Conservation (phyloP, 139 green algal genomes). For the Spirogloea muscicola region DNA sequence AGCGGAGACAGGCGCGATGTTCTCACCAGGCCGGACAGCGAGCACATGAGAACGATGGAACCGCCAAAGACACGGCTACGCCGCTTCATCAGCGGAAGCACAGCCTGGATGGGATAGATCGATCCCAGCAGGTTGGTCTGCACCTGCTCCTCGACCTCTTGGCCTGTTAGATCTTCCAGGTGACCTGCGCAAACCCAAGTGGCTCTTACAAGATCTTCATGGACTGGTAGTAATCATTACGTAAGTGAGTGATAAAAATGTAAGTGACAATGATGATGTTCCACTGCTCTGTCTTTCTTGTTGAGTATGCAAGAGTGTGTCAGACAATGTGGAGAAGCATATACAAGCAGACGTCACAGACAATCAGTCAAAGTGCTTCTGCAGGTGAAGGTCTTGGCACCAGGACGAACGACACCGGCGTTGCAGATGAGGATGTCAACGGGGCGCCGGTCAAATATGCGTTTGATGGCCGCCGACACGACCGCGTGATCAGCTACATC, state of each 20-base stretch:
- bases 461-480: background rate
- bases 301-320: no score
- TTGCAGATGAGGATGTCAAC: slow-evolving; percentile 17
- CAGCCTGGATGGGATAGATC: slow-evolving; percentile 16
- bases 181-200: slow-evolving; percentile 9
- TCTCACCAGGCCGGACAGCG: slow-evolving; percentile 11
- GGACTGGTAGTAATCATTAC: no score
- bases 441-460: background rate
- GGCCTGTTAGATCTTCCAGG: background rate
- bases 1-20: background rate
- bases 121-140: slow-evolving; percentile 10
- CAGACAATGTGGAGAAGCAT: no score
- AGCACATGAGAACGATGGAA: slow-evolving; percentile 19
- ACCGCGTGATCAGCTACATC: background rate
- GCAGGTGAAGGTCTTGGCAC: no score
- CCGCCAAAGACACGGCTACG: background rate
- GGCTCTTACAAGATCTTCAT: no score
- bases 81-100: slow-evolving; percentile 16
- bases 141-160: background rate
- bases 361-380: no score
- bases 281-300: no score
- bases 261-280: no score
- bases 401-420: slow-evolving; percentile 3
- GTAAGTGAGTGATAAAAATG: no score
- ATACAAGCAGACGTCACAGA: no score